Evolutionary conservation across 495 filamentous ascomycete species (phyloP).

Genomic region (Acidiella bohemica): DNA sequence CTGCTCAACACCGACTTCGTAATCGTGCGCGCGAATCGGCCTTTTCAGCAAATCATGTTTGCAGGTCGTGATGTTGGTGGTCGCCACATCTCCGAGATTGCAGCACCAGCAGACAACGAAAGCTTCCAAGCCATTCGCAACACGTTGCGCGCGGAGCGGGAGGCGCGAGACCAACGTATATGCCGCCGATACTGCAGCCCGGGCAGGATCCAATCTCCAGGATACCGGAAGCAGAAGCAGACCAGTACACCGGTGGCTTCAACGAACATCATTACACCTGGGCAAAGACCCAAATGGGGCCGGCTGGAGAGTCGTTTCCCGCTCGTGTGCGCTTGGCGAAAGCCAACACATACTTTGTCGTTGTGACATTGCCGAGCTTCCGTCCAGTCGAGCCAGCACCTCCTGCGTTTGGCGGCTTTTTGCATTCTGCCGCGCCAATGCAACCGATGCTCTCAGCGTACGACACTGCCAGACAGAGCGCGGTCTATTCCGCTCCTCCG

Average conservation of each 20-base stretch:
- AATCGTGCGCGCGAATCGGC: slow-evolving; percentile 25
- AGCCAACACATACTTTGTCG: slow-evolving; percentile 15
- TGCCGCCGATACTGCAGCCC: slow-evolving; percentile 28
- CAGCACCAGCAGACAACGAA: slow-evolving; percentile 14
- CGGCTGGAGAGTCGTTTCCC: slow-evolving; percentile 7
- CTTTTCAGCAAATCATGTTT: slow-evolving; percentile 25
- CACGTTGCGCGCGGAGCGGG: slow-evolving; percentile 27
- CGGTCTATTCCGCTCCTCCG: background rate
- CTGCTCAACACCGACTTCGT: slow-evolving; percentile 30
- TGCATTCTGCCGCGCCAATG: background rate
- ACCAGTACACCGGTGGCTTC: slow-evolving; percentile 12
- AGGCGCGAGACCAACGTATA: slow-evolving; percentile 29
- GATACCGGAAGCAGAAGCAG: slow-evolving; percentile 15
- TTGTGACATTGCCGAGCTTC: slow-evolving; percentile 15
- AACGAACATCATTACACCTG: slow-evolving; percentile 13
- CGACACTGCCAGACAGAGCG: background rate
- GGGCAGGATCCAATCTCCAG: slow-evolving; percentile 15
- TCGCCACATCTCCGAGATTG: slow-evolving; percentile 23
- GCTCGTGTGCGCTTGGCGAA: slow-evolving; percentile 15
- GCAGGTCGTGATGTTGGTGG: slow-evolving; percentile 21
- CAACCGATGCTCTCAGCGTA: no score
- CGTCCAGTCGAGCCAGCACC: slow-evolving; percentile 7
- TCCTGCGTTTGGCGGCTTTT: background rate
- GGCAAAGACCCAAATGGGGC: slow-evolving; percentile 1
- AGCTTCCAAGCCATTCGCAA: slow-evolving; percentile 21